Evolutionary conservation across 2,329 filamentous ascomycete genomes (phyloP), one percentile per base, ranked within the genome.

Genomic region (Aschersonia sp.): DNA sequence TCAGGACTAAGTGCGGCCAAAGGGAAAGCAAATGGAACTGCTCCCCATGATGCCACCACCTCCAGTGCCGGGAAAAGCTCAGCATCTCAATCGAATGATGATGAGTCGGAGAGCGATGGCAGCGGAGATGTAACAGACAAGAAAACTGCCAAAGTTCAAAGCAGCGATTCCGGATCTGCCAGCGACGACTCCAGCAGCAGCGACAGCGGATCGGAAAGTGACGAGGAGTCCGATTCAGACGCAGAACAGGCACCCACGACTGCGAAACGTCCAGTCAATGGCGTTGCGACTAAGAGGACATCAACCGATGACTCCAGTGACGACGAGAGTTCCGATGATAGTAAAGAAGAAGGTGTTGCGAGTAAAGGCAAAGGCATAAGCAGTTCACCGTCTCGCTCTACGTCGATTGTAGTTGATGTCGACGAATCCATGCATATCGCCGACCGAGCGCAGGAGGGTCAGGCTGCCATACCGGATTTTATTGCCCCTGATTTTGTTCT

Each of bases 401-500:
- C 33, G 1, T 57, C 57, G 6, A 57, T 57, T n/a, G 54, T 59
- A 11, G 57, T 61, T 33, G 61, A 60, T 51, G 58, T 55, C 4
- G 65, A 70, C 42, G 60, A 68, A 53, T 66, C 69, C 1, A 65
- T 66, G 55, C 62, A 65, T 43, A 60, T 66, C n/a, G 54, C 57
- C 29, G 58, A 63, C 44, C 63, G 63, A 12, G 54, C 61, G 41
- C 46, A 49, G 31, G 45, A 47, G 52, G 51, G 44, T 53, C 64
- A 64, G 48, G 55, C 59, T 60, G 69, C 71, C 43, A 51, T 74
- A 4, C 63, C 66, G 31, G 66, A 67, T 39, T 65, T 75, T 35
- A 63, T 75, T 37, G 66, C 66, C 10, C 75, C 71, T 5, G 70
- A 75, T 48, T 78, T 79, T 52, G 65, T 69, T 50, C 62, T 79